phyloP scores from a whole-genome alignment of 805 yeast species.

The Yamadazyma phyllophila region DNA sequence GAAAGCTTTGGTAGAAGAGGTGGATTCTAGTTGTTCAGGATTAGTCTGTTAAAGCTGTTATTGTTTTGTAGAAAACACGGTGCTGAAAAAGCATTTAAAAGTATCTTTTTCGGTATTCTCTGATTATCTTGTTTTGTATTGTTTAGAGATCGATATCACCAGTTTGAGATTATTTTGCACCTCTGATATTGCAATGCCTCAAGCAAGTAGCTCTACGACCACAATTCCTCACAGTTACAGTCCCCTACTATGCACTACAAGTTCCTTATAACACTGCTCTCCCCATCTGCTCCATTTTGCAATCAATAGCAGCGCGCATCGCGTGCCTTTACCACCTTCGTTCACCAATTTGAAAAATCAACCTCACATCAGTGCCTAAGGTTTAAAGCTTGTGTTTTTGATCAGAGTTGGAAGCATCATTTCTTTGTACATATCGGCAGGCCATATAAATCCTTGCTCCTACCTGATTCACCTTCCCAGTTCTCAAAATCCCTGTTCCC shows the following conservation, averaged over 20 bases:
- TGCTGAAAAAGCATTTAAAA: too few relatives aligned
- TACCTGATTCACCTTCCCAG: background rate
- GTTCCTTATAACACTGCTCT: too few relatives aligned
- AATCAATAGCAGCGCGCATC: background rate
- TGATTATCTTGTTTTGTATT: too few relatives aligned
- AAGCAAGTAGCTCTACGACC: too few relatives aligned
- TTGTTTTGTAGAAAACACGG: background rate
- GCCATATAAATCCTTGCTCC: background rate
- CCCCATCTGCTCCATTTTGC: background rate
- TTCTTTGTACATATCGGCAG: constrained; percentile 2
- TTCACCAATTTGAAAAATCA: constrained; percentile 5
- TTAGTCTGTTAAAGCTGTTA: background rate
- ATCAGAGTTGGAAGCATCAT: constrained; percentile 1
- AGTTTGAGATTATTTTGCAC: too few relatives aligned
- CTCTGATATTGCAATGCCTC: too few relatives aligned
- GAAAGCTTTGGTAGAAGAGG: too few relatives aligned
- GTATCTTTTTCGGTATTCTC: too few relatives aligned
- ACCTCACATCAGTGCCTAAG: background rate
- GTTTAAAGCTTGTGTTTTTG: background rate
- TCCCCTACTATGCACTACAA: background rate
- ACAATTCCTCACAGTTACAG: too few relatives aligned
- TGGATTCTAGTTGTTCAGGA: background rate
- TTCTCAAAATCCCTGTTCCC: background rate
- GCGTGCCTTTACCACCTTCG: background rate
- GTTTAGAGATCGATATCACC: too few relatives aligned